Base-by-base conservation (phyloP, 2,329 filamentous ascomycete species). In the Exophiala aquamarina region DNA sequence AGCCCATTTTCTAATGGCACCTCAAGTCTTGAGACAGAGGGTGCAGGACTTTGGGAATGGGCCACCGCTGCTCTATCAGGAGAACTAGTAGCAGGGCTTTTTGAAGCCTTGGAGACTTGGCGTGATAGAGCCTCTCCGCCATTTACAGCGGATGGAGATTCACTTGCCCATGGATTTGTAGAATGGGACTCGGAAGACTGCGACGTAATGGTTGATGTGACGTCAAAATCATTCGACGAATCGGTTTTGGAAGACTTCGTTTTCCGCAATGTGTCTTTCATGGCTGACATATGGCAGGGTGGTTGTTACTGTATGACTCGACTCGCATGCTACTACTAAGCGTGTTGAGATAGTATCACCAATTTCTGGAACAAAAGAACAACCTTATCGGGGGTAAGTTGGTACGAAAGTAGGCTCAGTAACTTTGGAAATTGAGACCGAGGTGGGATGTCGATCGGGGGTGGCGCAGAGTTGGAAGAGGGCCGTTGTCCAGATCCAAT, bases 191-290 rank as follows among this genome's bases (percentile, higher is more conserved):
- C 52, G 20, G 44, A 49, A n/a, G 49, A 49, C 20, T 47, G 45
- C n/a, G 47, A 48, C 7, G 42, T 47, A 17, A 43, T 31, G 15
- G 51, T 41, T 13, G 35, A 37, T 7, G 7, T 37, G 35, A 37
- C 35, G n/a, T 37, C 49, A 19, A 55, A 33, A 18, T 55, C 52
- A 23, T 40, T 41, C 21, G 31, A 38, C 9, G 48, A 46, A 15
- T 42, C 43, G 11, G 40, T 33, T 21, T 49, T 52, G 29, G 32
- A 28, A 9, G 44, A 17, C 28, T 52, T 55, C 28, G 35, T 5
- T 37, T 55, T 52, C 20, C 52, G 48, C 17, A 55, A 32, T 15
- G 52, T 55, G 11, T 55, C 52, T 33, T 55, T 55, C 52, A 55
- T 55, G 23, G 41, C 32, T 34, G 17, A 14, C 32, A 34, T 34